phyloP scores from a whole-genome alignment of 179 eudicot genomes.

The Silene noctiflora region DNA sequence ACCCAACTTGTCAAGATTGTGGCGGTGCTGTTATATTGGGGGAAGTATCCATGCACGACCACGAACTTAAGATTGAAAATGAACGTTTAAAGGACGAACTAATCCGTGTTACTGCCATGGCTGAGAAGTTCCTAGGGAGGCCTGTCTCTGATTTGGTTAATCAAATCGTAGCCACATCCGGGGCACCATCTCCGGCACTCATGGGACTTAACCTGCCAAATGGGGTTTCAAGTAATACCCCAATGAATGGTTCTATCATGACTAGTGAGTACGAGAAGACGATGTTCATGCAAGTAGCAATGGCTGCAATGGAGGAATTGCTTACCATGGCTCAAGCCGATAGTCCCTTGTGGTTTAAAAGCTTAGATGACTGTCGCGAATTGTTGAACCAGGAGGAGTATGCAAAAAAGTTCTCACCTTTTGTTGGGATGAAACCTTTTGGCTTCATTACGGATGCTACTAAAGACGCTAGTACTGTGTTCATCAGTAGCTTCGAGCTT shows the following conservation, averaged over 20 bases:
- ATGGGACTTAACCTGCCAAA: conserved; percentile 44
- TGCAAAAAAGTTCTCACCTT: conserved; percentile 44
- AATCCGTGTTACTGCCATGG: conserved; percentile 35
- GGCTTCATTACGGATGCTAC: conserved; percentile 61
- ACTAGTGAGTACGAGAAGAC: conserved; percentile 42
- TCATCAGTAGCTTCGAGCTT: conserved; percentile 47
- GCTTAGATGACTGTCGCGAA: conserved; percentile 47
- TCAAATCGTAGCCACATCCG: conserved; percentile 27
- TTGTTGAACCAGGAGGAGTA: conserved; percentile 60
- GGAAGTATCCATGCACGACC: conserved; percentile 48
- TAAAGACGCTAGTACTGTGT: conserved; percentile 47
- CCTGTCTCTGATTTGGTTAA: conserved; percentile 37
- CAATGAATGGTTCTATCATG: conserved; percentile 26
- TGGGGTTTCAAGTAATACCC: conserved; percentile 30
- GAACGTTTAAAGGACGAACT: conserved; percentile 62
- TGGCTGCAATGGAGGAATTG: conserved; percentile 67
- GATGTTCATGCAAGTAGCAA: conserved; percentile 53
- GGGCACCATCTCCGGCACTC: conserved; percentile 29
- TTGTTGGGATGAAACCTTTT: conserved; percentile 43
- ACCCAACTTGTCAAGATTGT: conserved; percentile 56
- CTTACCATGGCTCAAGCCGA: conserved; percentile 55
- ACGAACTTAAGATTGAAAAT: conserved; percentile 59
- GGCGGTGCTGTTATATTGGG: conserved; percentile 56
- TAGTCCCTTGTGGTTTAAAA: conserved; percentile 59
- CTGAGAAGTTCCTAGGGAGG: conserved; percentile 52